phyloP scores from a whole-genome alignment of 805 yeast genomes.

The Teunomyces gatunensis region DNA sequence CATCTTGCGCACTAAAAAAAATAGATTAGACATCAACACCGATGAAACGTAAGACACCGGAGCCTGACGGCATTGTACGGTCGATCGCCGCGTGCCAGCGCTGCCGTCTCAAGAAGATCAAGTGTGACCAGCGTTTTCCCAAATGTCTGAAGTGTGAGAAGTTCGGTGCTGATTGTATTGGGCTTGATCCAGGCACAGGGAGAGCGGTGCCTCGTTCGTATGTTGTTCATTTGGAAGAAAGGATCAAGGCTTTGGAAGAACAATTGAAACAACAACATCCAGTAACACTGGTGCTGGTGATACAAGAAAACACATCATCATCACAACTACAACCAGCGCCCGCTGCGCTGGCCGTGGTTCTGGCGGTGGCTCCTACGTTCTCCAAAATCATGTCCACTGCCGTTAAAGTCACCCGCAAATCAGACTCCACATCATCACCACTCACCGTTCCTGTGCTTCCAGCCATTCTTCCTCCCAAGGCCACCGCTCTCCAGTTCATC shows the following conservation, averaged over 20 bases:
- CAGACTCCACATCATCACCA: slow-evolving; percentile 7
- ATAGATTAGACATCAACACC: not conserved
- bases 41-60: not conserved
- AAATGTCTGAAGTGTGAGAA: slow-evolving; percentile 60
- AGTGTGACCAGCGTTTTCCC: slow-evolving; percentile 69
- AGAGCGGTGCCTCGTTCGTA: slow-evolving; percentile 81
- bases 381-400: slow-evolving; percentile 79
- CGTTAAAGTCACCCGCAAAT: slow-evolving; percentile 47
- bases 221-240: slow-evolving; percentile 67
- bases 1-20: slow-evolving; percentile 18
- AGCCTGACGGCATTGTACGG: slow-evolving; percentile 47
- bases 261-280: slow-evolving; percentile 28
- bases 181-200: slow-evolving; percentile 86
- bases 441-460: slow-evolving; percentile 24
- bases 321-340: no score
- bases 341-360: no score
- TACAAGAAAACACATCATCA: not conserved
- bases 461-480: slow-evolving; percentile 65
- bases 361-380: slow-evolving; percentile 39
- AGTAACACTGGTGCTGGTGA: not conserved
- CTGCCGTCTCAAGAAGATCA: slow-evolving; percentile 66
- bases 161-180: slow-evolving; percentile 73
- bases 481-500: slow-evolving; percentile 63
- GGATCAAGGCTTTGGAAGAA: slow-evolving; percentile 55
- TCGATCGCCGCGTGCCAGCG: slow-evolving; percentile 83